Evolutionary conservation across 2,329 filamentous ascomycete species (phyloP).

Genomic region (Cordyceps tenuipes): DNA sequence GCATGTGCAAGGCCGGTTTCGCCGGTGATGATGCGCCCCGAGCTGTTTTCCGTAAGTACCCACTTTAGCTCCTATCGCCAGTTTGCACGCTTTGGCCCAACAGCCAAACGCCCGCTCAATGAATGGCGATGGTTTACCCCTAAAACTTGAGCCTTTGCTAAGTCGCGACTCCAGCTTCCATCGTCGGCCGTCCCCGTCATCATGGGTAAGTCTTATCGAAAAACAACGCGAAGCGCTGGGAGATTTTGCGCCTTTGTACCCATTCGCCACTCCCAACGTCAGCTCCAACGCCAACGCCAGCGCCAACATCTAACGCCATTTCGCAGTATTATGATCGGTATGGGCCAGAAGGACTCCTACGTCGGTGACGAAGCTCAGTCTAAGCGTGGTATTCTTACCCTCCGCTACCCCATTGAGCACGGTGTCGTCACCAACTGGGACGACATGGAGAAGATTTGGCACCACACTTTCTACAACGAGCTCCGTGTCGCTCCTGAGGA

Average conservation of each 20-base stretch:
- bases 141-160: neutral
- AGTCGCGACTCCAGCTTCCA: conserved; percentile 45
- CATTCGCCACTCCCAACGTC: conserved; percentile 11
- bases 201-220: conserved; percentile 2
- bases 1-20: conserved; percentile 99
- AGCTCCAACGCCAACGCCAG: conserved; percentile 3
- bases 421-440: conserved; percentile 99
- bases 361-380: conserved; percentile 99
- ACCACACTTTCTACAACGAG: conserved; percentile 99
- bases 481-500: conserved; percentile 99
- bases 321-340: conserved; percentile 98
- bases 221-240: neutral
- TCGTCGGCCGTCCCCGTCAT: conserved; percentile 98
- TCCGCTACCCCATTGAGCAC: conserved; percentile 99
- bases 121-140: neutral
- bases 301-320: neutral
- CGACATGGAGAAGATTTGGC: conserved; percentile 99
- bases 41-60: conserved; percentile 96
- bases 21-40: conserved; percentile 99
- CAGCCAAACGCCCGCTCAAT: neutral
- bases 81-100: conserved; percentile 3
- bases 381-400: conserved; percentile 99
- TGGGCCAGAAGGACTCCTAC: conserved; percentile 99
- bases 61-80: conserved; percentile 24
- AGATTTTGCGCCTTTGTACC: neutral